Evolutionary conservation across 129 eudicot genomes (phyloP).

Genomic region (Mikania micrantha): DNA sequence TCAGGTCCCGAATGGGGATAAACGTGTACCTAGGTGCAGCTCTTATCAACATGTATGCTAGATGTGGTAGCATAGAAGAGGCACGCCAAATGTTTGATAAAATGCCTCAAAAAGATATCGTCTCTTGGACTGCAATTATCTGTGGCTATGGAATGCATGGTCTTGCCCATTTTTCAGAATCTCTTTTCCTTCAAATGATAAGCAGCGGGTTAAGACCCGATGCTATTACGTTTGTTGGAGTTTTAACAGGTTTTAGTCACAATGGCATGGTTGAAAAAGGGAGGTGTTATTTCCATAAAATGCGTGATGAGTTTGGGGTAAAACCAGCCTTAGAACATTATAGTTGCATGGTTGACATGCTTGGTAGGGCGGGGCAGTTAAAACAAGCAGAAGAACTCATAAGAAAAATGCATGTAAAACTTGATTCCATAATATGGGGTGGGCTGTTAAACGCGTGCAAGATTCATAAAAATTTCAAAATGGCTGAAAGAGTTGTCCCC

Average conservation of each 20-base stretch:
- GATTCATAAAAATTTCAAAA: constrained; percentile 36
- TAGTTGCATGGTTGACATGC: constrained; percentile 57
- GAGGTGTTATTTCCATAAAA: constrained; percentile 31
- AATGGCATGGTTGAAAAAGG: constrained; percentile 55
- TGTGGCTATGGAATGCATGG: constrained; percentile 57
- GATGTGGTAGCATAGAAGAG: constrained; percentile 34
- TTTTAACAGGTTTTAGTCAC: constrained; percentile 60
- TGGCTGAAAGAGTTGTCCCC: constrained; percentile 27
- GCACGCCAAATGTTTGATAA: constrained; percentile 27
- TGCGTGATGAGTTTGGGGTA: constrained; percentile 29
- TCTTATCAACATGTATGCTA: constrained; percentile 28
- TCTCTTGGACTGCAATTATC: constrained; percentile 49
- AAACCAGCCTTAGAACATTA: constrained; percentile 48
- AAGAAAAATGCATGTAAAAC: constrained; percentile 38
- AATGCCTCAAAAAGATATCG: constrained; percentile 39
- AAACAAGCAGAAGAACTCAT: constrained; percentile 43
- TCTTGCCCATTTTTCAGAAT: constrained; percentile 36
- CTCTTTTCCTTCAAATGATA: constrained; percentile 48
- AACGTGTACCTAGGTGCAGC: constrained; percentile 25
- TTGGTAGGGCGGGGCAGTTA: constrained; percentile 56
- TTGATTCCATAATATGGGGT: constrained; percentile 48
- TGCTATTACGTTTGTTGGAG: constrained; percentile 37
- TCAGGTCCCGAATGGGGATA: constrained; percentile 15
- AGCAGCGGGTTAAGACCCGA: constrained; percentile 38
- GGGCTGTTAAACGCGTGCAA: constrained; percentile 56